phyloP scores from a whole-genome alignment of 768 basidiomycete genomes.

The Rhodosporidiobolus odoratus region DNA sequence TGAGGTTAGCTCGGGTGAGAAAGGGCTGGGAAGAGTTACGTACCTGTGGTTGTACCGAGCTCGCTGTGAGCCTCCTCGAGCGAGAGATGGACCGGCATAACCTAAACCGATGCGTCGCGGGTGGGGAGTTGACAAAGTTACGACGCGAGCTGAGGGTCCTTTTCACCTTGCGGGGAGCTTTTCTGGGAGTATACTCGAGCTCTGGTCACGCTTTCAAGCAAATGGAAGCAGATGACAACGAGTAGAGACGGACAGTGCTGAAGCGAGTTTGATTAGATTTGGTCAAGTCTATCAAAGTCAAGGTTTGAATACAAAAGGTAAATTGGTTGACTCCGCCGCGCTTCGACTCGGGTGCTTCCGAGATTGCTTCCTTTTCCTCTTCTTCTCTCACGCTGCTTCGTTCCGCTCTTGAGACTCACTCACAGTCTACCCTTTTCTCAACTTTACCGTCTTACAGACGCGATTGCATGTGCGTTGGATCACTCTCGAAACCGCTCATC shows the following conservation, averaged over 20 bases:
- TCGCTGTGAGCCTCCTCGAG: not conserved
- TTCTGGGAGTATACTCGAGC: too few species aligned
- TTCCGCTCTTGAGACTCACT: not conserved
- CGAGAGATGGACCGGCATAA: not conserved
- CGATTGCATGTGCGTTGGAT: not conserved
- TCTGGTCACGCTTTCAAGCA: too few species aligned
- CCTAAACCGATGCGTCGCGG: not conserved
- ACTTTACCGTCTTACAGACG: not conserved
- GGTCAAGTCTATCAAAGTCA: too few species aligned
- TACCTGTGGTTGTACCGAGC: not conserved
- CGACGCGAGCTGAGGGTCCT: not conserved
- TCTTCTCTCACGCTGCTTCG: not conserved
- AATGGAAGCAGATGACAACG: too few species aligned
- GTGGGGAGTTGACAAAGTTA: not conserved
- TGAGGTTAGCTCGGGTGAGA: too few species aligned
- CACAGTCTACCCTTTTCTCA: not conserved
- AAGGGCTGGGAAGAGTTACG: not conserved
- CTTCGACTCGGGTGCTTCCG: too few species aligned
- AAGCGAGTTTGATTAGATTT: too few species aligned
- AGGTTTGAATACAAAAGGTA: too few species aligned
- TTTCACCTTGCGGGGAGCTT: too few species aligned
- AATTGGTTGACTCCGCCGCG: too few species aligned
- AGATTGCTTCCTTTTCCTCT: not conserved
- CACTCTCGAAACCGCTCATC: not conserved
- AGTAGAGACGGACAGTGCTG: too few species aligned